Conservation (phyloP, 2,329 filamentous ascomycete species). For the Talaromyces sp. region DNA sequence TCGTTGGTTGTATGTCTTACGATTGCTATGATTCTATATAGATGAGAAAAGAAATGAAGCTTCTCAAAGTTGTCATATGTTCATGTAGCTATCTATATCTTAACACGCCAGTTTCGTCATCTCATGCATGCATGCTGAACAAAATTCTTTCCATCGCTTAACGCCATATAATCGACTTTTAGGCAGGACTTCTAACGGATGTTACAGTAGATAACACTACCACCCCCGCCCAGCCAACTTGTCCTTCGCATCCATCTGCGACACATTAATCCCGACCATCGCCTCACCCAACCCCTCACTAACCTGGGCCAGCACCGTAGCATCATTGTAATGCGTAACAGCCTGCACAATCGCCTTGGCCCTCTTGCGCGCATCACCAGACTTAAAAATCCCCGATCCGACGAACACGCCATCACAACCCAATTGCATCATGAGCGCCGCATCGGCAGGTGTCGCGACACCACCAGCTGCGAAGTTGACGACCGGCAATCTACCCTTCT, state of each 20-base stretch:
- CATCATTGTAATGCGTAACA: conserved; percentile 83
- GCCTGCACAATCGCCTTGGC: conserved; percentile 94
- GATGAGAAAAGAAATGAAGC: background rate
- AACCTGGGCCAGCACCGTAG: conserved; percentile 80
- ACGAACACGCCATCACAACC: conserved; percentile 98
- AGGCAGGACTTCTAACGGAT: background rate
- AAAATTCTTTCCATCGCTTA: background rate
- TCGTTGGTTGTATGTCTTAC: background rate
- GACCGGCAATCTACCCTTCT: conserved; percentile 83
- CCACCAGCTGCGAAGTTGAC: conserved; percentile 99
- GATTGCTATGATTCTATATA: background rate
- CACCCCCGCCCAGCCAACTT: conserved; percentile 84
- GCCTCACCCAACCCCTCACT: conserved; percentile 90
- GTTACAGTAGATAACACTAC: conserved; percentile 47
- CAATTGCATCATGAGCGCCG: conserved; percentile 98
- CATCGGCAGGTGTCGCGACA: conserved; percentile 97
- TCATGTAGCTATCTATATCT: conserved; percentile 7
- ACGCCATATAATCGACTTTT: conserved; percentile 9
- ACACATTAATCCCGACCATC: conserved; percentile 93
- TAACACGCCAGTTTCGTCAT: background rate
- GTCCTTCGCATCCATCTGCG: conserved; percentile 70
- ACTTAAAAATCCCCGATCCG: conserved; percentile 96
- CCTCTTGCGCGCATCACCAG: conserved; percentile 80
- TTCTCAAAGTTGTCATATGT: background rate
- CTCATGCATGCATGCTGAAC: conserved; percentile 1